phyloP scores from a whole-genome alignment of 2,329 filamentous ascomycete species.

The Diaporthe capsici region DNA sequence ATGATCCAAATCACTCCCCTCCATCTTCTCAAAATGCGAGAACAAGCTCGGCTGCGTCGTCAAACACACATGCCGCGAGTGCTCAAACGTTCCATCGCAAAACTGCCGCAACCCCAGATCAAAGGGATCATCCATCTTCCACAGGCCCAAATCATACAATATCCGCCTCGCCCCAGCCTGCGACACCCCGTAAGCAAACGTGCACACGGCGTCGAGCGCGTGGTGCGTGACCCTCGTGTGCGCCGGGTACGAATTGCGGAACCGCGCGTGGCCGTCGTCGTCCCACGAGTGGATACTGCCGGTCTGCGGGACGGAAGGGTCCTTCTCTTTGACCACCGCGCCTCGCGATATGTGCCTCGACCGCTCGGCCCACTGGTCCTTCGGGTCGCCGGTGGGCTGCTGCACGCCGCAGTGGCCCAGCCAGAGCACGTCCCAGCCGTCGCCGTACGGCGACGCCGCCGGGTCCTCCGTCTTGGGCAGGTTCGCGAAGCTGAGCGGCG shows the following conservation, averaged over 20 bases:
- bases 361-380: neutral
- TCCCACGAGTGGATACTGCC: neutral
- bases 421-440: conserved; percentile 25
- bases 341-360: conserved; percentile 6
- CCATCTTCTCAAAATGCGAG: conserved; percentile 12
- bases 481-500: neutral
- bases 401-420: conserved; percentile 26
- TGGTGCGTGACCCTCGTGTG: conserved; percentile 19
- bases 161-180: conserved; percentile 10
- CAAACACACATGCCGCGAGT: neutral
- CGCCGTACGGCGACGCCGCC: neutral
- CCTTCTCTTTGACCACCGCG: conserved; percentile 6
- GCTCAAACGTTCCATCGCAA: conserved; percentile 19
- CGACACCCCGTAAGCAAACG: conserved; percentile 12
- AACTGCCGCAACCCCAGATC: conserved; percentile 13
- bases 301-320: conserved; percentile 1
- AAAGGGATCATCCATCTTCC: conserved; percentile 22
- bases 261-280: conserved; percentile 19
- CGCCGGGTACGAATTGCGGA: conserved; percentile 8
- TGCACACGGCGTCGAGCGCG: conserved; percentile 19
- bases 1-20: conserved; percentile 14
- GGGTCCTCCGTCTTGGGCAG: neutral
- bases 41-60: conserved; percentile 21
- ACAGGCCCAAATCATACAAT: neutral
- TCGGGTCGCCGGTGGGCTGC: neutral